phyloP scores from a whole-genome alignment of 345 rosid species.

The Boechera retrofracta region DNA sequence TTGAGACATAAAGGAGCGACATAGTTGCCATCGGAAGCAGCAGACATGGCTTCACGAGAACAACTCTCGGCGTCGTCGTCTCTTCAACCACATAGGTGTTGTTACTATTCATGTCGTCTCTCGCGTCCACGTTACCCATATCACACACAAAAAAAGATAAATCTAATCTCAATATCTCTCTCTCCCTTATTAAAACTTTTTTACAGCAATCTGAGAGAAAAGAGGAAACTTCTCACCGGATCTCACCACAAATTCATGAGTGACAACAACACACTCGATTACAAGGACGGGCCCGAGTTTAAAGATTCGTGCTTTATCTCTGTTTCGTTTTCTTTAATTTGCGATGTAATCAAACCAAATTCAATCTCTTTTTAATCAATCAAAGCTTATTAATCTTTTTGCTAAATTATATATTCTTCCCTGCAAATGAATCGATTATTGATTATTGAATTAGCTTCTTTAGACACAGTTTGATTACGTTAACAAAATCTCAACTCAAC shows the following conservation, averaged over 20 bases:
- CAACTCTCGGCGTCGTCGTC: constrained; percentile 62
- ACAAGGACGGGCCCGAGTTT: constrained; percentile 23
- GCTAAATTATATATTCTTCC: too few relatives aligned
- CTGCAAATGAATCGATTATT: too few relatives aligned
- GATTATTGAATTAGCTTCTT: too few relatives aligned
- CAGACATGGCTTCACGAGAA: constrained; percentile 52
- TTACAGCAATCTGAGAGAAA: constrained; percentile 16
- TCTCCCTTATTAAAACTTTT: background rate
- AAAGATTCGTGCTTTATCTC: constrained; percentile 33
- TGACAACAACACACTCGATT: constrained; percentile 33
- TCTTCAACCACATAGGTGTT: constrained; percentile 59
- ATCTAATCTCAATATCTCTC: constrained; percentile 11
- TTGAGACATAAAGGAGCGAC: constrained; percentile 49
- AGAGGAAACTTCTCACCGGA: constrained; percentile 30
- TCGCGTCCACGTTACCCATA: constrained; percentile 95
- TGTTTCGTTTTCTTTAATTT: too few relatives aligned
- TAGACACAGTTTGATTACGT: too few relatives aligned
- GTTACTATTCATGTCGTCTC: constrained; percentile 72
- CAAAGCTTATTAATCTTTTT: too few relatives aligned
- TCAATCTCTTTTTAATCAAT: too few relatives aligned
- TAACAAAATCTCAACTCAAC: too few relatives aligned
- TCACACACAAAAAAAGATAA: background rate
- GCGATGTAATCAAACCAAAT: too few relatives aligned
- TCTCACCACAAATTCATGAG: constrained; percentile 50
- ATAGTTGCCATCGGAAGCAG: constrained; percentile 49